These are phyloP conservation scores for Arthrinium puccinioides DNA, from an alignment of 2,329 filamentous ascomycete genomes.

Conservation along the genomic window DNA sequence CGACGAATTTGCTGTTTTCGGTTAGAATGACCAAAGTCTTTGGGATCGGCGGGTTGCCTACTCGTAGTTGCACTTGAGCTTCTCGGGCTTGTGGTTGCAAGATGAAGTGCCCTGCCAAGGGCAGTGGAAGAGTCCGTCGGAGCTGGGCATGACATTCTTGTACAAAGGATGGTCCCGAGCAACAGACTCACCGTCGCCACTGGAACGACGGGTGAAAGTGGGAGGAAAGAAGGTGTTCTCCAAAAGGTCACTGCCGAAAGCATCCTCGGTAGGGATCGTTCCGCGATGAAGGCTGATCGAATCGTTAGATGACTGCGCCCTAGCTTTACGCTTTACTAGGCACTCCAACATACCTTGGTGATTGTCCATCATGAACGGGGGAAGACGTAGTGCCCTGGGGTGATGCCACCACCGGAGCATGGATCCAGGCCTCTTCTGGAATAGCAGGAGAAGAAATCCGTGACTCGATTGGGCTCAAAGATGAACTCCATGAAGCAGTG, in stretches of 20 bases:
- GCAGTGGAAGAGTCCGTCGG: slow-evolving; percentile 88
- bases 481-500: slow-evolving; percentile 42
- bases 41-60: slow-evolving; percentile 42
- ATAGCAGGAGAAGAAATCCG: slow-evolving; percentile 41
- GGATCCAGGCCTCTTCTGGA: slow-evolving; percentile 42
- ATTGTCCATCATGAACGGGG: slow-evolving; percentile 41
- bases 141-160: slow-evolving; percentile 53
- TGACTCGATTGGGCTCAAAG: slow-evolving; percentile 44
- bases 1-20: slow-evolving; percentile 76
- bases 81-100: slow-evolving; percentile 88
- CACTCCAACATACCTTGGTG: slow-evolving; percentile 42
- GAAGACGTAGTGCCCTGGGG: slow-evolving; percentile 42
- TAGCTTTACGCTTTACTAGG: no score
- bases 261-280: slow-evolving; percentile 28
- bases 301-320: slow-evolving; percentile 17
- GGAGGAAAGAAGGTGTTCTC: slow-evolving; percentile 31
- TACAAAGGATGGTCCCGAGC: slow-evolving; percentile 64
- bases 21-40: slow-evolving; percentile 7
- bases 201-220: slow-evolving; percentile 39
- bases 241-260: slow-evolving; percentile 26
- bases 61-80: slow-evolving; percentile 99
- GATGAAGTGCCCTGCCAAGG: slow-evolving; percentile 65
- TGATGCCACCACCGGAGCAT: slow-evolving; percentile 29
- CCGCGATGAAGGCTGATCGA: slow-evolving; percentile 32
- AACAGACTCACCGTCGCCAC: slow-evolving; percentile 44